Percentiles rank a stretch among this genome's conserved stretches.
Evolutionary conservation across 2,329 filamentous ascomycete species (phyloP).

Genomic region (Aureobasidium sp.): DNA sequence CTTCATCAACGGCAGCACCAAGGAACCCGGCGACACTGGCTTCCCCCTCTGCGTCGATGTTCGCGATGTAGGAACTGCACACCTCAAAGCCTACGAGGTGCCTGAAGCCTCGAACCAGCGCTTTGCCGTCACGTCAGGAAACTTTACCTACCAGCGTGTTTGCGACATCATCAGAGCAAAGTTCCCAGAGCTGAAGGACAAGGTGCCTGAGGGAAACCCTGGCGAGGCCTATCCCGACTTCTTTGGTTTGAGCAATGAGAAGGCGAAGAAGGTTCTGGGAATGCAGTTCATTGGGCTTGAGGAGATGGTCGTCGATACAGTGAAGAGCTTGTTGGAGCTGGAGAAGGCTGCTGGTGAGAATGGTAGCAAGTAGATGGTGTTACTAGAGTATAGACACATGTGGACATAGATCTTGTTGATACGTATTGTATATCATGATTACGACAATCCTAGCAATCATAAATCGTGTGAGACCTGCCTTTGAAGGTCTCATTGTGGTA

Average conservation of each 20-base stretch:
- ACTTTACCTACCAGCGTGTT: constrained; percentile 49
- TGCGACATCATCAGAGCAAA: constrained; percentile 43
- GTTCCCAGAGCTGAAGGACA: constrained; percentile 38
- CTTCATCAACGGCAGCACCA: constrained; percentile 2
- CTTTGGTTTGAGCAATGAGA: constrained; percentile 26
- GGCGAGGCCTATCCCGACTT: constrained; percentile 31
- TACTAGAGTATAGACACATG: too few species aligned
- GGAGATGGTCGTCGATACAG: constrained; percentile 51
- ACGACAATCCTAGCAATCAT: too few species aligned
- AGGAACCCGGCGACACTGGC: neutral
- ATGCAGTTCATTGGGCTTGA: constrained; percentile 52
- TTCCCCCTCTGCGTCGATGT: constrained; percentile 21
- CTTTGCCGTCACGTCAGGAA: constrained; percentile 47
- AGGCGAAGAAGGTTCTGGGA: constrained; percentile 37
- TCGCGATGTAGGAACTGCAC: constrained; percentile 25
- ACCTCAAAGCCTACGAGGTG: constrained; percentile 23
- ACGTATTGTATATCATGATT: too few species aligned
- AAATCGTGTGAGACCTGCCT: too few species aligned
- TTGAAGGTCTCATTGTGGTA: too few species aligned
- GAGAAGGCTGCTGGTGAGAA: neutral
- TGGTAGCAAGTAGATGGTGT: neutral
- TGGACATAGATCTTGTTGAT: too few species aligned
- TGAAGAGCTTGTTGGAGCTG: constrained; percentile 38
- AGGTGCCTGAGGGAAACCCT: constrained; percentile 4
- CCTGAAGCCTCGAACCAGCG: constrained; percentile 20